Evolutionary conservation across 78 protist genomes (phyloP).

Genomic region (Diacronema lutheri): DNA sequence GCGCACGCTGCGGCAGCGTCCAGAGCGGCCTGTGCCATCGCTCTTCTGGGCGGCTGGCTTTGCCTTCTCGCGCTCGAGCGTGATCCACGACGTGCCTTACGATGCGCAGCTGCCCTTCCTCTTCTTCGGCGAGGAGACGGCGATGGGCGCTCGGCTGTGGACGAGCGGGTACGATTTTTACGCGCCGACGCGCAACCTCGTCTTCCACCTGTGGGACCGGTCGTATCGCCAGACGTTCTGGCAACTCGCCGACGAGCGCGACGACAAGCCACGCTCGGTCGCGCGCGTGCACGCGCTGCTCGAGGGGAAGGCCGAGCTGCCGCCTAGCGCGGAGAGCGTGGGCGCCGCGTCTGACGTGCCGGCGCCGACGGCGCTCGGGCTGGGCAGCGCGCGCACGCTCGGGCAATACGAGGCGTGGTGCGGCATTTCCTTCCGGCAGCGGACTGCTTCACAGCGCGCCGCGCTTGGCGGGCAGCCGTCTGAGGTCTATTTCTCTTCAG

Average conservation of each 20-base stretch:
- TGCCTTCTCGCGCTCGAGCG: slow-evolving; percentile 27
- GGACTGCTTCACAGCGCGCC: too few species aligned
- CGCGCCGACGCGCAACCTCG: slow-evolving; percentile 33
- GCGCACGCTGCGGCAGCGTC: background rate
- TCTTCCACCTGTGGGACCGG: slow-evolving; percentile 61
- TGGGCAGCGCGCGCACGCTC: slow-evolving; percentile 31
- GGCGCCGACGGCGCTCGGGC: background rate
- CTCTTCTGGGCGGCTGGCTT: slow-evolving; percentile 63
- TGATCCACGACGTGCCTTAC: slow-evolving; percentile 44
- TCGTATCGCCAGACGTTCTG: slow-evolving; percentile 41
- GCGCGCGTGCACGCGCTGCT: background rate
- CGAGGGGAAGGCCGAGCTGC: background rate
- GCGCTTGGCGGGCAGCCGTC: too few species aligned
- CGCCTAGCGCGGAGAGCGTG: background rate
- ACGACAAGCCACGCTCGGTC: background rate
- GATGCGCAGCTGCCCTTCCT: slow-evolving; percentile 54
- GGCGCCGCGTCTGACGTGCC: too few species aligned
- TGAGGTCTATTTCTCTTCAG: too few species aligned
- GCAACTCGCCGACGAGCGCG: background rate
- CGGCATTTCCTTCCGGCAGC: slow-evolving; percentile 38
- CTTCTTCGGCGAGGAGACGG: slow-evolving; percentile 65
- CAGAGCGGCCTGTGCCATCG: slow-evolving; percentile 2
- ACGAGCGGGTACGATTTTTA: slow-evolving; percentile 54
- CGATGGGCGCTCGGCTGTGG: slow-evolving; percentile 48
- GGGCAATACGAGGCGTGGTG: slow-evolving; percentile 25